Evolutionary conservation across 805 yeast genomes (phyloP), one percentile per base, ranked within the genome.

Genomic region (Candida arabinofermentans): DNA sequence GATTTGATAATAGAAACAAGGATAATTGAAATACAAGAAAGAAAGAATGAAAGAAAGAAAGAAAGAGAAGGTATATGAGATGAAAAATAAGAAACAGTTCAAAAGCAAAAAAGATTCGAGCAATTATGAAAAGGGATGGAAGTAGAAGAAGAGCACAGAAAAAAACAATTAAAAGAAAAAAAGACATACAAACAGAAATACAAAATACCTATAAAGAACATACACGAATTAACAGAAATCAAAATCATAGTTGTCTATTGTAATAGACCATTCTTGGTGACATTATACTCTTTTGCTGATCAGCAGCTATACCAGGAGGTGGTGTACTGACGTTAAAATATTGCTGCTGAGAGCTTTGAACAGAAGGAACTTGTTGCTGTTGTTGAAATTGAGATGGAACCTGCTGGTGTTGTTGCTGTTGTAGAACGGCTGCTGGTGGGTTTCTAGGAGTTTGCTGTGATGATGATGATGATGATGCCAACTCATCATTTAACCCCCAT

Each of bases 401-500:
- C 17, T 39, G 47, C 24, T 46, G 47, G 19, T 33, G 39, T 24
- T 41, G 42, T 16, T 30, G 31, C 17, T 30, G 39, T 18, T 37
- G 36, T 12, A 31, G 6, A 8, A 24, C 24, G 9, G 37, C 24
- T 9, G 24, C 34, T 31, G 34, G 12, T 17, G 34, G 22, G 22
- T 19, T 31, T 18, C 23, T 8, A 19, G 34, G 16, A 24, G 8
- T 24, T 4, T 9, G 27, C 13, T 37, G n/a, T 16, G 38, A 19
- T 18, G 19, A 26, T 18, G 14, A 17, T 31, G 30, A 36, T 13
- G 23, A 17, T 17, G 29, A 36, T 7, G 33, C 24, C 17, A 32
- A 40, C 17, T 55, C 58, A 17, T 60, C 60, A 30, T 46, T 46
- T 19, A 62, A 42, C 3, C 66, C 66, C 58, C 64, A 62, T 13